Evolutionary conservation across 306 rosid genomes (phyloP).

Genomic region (Malus fusca): DNA sequence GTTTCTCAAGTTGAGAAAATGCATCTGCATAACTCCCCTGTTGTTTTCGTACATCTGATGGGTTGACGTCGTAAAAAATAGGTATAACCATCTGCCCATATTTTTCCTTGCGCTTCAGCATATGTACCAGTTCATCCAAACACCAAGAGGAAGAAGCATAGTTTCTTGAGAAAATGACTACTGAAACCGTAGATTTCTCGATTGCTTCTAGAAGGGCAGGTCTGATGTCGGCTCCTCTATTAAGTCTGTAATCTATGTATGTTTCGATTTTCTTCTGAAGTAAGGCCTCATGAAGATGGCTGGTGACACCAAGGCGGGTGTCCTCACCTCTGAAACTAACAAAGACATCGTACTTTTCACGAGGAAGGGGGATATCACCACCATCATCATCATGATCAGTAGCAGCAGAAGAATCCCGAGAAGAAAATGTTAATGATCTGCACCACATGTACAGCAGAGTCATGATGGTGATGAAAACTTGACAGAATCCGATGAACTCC

Average conservation of each 20-base stretch:
- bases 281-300: not conserved
- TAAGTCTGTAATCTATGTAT: not conserved
- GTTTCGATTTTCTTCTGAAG: not conserved
- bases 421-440: not conserved
- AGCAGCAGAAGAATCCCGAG: too few species aligned
- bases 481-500: too few species aligned
- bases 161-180: not conserved
- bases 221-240: not conserved
- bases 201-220: not conserved
- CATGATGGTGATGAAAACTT: too few species aligned
- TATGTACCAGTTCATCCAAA: not conserved
- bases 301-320: not conserved
- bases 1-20: not conserved
- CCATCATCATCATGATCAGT: too few species aligned
- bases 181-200: not conserved
- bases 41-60: not conserved
- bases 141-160: not conserved
- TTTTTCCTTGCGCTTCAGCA: not conserved
- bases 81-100: not conserved
- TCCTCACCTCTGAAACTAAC: not conserved
- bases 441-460: too few species aligned
- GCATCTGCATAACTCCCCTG: not conserved
- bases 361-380: not conserved
- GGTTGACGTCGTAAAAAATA: not conserved
- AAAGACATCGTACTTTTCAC: not conserved